Percentiles rank a stretch among this genome's conserved stretches.
Conservation (phyloP, 192 early-diverging fungal species). For the Pecoramyces ruminantium region DNA sequence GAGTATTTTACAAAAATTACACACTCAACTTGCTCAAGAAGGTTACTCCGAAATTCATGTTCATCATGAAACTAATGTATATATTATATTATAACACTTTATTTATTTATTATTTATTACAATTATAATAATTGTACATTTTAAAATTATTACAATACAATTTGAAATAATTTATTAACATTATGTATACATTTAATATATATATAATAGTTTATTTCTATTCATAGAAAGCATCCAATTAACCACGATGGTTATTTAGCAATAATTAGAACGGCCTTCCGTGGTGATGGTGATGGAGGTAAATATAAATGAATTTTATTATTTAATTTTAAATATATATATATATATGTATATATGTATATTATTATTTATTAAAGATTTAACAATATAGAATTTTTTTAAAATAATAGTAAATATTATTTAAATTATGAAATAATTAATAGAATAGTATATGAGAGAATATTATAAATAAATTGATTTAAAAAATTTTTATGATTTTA, state of each 20-base stretch:
- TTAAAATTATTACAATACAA: too few relatives aligned
- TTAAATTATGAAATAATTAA: too few relatives aligned
- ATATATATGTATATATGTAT: too few relatives aligned
- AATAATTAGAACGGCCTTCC: constrained; percentile 76
- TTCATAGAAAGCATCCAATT: constrained; percentile 82
- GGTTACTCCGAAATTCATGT: constrained; percentile 87
- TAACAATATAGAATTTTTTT: neutral
- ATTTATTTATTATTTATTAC: too few relatives aligned
- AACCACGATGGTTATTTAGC: constrained; percentile 83
- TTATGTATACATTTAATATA: neutral
- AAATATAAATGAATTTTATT: neutral
- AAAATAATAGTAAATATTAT: too few relatives aligned
- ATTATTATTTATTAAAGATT: neutral
- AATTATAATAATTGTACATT: too few relatives aligned
- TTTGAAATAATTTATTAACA: too few relatives aligned
- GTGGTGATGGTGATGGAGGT: constrained; percentile 4
- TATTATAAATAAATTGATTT: too few relatives aligned
- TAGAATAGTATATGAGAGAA: too few relatives aligned
- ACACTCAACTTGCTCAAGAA: constrained; percentile 64
- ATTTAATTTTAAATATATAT: too few relatives aligned
- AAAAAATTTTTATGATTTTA: too few relatives aligned
- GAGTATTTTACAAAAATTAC: constrained; percentile 52
- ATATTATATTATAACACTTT: neutral
- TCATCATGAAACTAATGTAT: constrained; percentile 77
- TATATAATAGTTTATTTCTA: constrained; percentile 53